Conservation (phyloP, 129 eudicot species). For the Escallonia herrerae region DNA sequence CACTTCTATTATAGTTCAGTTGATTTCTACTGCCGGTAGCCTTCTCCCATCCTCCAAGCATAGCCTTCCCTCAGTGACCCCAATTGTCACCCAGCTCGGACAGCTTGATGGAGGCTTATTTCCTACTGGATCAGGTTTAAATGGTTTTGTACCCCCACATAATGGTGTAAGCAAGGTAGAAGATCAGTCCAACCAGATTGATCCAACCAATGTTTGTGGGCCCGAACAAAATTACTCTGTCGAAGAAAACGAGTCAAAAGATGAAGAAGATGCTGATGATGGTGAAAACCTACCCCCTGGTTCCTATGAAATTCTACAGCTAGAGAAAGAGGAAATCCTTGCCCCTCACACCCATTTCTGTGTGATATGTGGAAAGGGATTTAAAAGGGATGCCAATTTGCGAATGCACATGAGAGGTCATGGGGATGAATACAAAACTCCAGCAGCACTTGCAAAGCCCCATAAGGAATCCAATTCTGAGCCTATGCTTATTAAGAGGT, state of each 20-base stretch:
- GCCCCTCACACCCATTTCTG: slow-evolving; percentile 98
- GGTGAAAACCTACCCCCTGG: slow-evolving; percentile 95
- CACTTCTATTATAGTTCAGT: slow-evolving; percentile 81
- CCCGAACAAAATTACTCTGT: slow-evolving; percentile 32
- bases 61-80: slow-evolving; percentile 25
- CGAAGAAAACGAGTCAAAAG: slow-evolving; percentile 67
- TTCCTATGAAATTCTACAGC: slow-evolving; percentile 83
- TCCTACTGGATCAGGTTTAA: slow-evolving; percentile 17
- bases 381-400: slow-evolving; percentile 85
- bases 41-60: slow-evolving; percentile 74
- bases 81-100: slow-evolving; percentile 16
- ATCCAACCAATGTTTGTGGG: slow-evolving; percentile 7
- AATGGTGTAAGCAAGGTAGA: slow-evolving; percentile 35
- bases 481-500: slow-evolving; percentile 58
- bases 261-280: slow-evolving; percentile 79
- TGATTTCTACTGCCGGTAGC: slow-evolving; percentile 95
- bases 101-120: slow-evolving; percentile 21
- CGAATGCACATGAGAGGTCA: slow-evolving; percentile 99
- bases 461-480: slow-evolving; percentile 61
- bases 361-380: slow-evolving; percentile 89
- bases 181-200: slow-evolving; percentile 41
- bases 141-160: slow-evolving; percentile 5
- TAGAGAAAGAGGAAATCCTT: slow-evolving; percentile 88
- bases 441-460: slow-evolving; percentile 95
- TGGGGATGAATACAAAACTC: slow-evolving; percentile 96